Evolutionary conservation across 108 stramenopile genomes (phyloP).

Genomic region (Discostella pseudostelligera): DNA sequence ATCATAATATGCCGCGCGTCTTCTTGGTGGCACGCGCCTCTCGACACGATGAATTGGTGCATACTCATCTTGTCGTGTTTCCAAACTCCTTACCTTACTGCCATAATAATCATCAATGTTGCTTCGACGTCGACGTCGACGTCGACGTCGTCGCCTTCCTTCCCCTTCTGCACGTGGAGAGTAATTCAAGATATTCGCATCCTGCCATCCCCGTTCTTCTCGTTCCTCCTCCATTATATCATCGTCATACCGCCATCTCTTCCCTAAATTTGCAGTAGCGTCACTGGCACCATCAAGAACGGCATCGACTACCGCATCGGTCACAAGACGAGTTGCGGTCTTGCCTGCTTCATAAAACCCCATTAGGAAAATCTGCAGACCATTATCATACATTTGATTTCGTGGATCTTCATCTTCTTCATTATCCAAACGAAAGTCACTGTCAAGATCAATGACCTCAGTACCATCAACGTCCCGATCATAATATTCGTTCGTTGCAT

Average conservation of each 20-base stretch:
- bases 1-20: no score
- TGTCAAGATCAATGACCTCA: conserved; percentile 13
- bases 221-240: not conserved
- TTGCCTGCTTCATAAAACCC: conserved; percentile 44
- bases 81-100: not conserved
- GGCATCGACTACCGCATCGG: not conserved
- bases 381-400: conserved; percentile 8
- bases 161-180: no score
- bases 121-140: not conserved
- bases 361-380: conserved; percentile 46
- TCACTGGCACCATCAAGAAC: not conserved
- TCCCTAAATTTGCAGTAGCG: not conserved
- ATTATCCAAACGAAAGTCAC: not conserved
- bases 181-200: not conserved
- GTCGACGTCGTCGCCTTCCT: conserved; percentile 5
- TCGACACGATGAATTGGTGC: no score
- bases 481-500: no score
- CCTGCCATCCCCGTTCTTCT: not conserved
- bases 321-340: conserved; percentile 26
- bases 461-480: not conserved
- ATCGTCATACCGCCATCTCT: not conserved
- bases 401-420: not conserved
- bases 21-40: no score
- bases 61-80: no score
- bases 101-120: not conserved